Evolutionary conservation across 2,329 filamentous ascomycete genomes (phyloP).

Genomic region (Tolypocladium ophioglossoides): DNA sequence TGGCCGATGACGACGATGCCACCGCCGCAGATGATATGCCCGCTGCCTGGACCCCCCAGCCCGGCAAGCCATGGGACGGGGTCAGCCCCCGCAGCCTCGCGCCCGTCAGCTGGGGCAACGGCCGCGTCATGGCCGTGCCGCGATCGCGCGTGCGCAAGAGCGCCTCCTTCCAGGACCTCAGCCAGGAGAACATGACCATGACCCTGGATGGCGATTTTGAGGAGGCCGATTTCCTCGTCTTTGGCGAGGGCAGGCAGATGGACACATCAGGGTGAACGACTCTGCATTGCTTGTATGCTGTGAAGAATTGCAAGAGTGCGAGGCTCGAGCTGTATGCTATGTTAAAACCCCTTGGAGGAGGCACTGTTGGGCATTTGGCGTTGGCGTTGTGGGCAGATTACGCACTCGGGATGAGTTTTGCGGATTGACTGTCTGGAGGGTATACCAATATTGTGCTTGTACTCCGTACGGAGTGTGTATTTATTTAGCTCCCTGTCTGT

Average conservation of each 20-base stretch:
- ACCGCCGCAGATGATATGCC: not conserved
- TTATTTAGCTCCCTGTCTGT: not conserved
- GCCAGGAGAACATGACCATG: constrained; percentile 35
- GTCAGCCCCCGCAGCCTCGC: constrained; percentile 28
- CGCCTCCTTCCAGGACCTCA: constrained; percentile 11
- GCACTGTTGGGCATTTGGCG: not conserved
- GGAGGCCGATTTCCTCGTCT: constrained; percentile 56
- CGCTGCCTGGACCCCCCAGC: not conserved
- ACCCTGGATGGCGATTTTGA: constrained; percentile 47
- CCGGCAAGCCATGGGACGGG: constrained; percentile 20
- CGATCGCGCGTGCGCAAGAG: constrained; percentile 18
- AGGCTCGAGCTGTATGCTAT: not conserved
- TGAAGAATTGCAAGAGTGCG: no score
- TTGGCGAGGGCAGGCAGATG: constrained; percentile 31
- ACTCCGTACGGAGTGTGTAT: not conserved
- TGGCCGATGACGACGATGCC: constrained; percentile 30
- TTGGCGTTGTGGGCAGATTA: not conserved
- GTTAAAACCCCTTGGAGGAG: not conserved
- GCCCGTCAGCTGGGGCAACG: constrained; percentile 25
- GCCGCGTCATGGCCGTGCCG: constrained; percentile 40
- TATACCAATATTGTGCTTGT: not conserved
- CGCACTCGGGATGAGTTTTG: not conserved
- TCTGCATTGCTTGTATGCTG: no score
- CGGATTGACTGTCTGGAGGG: not conserved
- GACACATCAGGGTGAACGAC: constrained; percentile 10